phyloP scores from a whole-genome alignment of 2,329 filamentous ascomycete species.

The Cladosporium oxysporum region DNA sequence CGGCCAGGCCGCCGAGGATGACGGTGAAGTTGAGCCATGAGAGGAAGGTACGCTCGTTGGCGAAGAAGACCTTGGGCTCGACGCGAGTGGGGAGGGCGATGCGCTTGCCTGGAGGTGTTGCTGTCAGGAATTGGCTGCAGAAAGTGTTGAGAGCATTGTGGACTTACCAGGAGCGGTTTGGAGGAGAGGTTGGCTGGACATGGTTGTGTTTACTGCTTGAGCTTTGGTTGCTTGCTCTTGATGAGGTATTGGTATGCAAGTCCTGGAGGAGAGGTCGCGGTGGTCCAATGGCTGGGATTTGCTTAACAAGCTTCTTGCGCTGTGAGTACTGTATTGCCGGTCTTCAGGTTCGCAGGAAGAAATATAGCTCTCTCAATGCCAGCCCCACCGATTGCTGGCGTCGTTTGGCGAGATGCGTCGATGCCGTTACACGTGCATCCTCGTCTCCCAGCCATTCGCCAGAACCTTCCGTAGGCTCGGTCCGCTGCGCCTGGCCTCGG shows the following conservation, averaged over 20 bases:
- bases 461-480: background rate
- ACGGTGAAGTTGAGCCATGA: conserved; percentile 99
- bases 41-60: conserved; percentile 98
- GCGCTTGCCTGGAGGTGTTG: conserved; percentile 72
- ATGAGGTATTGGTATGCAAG: conserved; percentile 4
- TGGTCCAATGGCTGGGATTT: background rate
- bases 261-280: conserved; percentile 7
- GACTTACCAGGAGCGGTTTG: conserved; percentile 83
- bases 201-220: conserved; percentile 46
- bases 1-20: conserved; percentile 91
- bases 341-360: conserved; percentile 16
- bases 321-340: background rate
- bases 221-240: conserved; percentile 14
- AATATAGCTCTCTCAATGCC: conserved; percentile 11
- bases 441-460: background rate
- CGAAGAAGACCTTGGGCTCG: conserved; percentile 99
- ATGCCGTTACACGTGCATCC: background rate
- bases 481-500: background rate
- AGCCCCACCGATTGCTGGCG: conserved; percentile 6
- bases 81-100: conserved; percentile 97
- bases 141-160: conserved; percentile 10
- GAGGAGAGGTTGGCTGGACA: conserved; percentile 96
- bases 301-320: background rate
- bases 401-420: conserved; percentile 9
- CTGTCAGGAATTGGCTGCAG: conserved; percentile 22